Evolutionary conservation across 345 rosid genomes (phyloP).

Genomic region (Geranium brycei): DNA sequence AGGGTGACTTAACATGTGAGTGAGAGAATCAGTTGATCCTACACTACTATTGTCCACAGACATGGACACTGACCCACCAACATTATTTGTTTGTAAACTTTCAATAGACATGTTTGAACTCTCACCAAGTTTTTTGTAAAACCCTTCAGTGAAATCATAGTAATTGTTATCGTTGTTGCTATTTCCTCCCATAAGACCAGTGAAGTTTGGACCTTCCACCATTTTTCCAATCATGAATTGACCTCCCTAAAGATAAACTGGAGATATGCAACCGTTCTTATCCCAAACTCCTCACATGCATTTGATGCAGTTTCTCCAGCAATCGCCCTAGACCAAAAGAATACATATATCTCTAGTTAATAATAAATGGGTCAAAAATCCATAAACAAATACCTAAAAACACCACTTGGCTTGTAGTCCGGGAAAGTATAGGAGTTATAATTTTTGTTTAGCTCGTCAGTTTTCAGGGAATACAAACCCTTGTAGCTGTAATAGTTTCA

Average conservation of each 20-base stretch:
- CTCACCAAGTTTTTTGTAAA: constrained; percentile 32
- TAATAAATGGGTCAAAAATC: not conserved
- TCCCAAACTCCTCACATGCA: not conserved
- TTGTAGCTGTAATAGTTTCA: not conserved
- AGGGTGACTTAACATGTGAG: constrained; percentile 35
- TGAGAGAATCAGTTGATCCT: constrained; percentile 33
- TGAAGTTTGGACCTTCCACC: constrained; percentile 29
- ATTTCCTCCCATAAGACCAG: constrained; percentile 26
- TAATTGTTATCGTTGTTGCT: constrained; percentile 15
- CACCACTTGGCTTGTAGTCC: not conserved
- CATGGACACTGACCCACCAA: constrained; percentile 37
- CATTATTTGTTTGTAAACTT: constrained; percentile 31
- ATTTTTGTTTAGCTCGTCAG: too few relatives aligned
- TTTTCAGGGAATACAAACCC: not conserved
- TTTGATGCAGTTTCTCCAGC: not conserved
- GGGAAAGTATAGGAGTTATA: not conserved
- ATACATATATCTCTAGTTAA: not conserved
- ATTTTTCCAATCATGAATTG: constrained; percentile 10
- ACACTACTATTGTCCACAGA: constrained; percentile 35
- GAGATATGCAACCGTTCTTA: not conserved
- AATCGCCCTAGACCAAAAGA: not conserved
- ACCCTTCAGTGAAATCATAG: constrained; percentile 29
- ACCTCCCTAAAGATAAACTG: not conserved
- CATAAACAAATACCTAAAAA: not conserved
- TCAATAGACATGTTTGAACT: constrained; percentile 36